Evolutionary conservation across 2,329 filamentous ascomycete genomes (phyloP).

Genomic region (Leptoxyphium fumago): DNA sequence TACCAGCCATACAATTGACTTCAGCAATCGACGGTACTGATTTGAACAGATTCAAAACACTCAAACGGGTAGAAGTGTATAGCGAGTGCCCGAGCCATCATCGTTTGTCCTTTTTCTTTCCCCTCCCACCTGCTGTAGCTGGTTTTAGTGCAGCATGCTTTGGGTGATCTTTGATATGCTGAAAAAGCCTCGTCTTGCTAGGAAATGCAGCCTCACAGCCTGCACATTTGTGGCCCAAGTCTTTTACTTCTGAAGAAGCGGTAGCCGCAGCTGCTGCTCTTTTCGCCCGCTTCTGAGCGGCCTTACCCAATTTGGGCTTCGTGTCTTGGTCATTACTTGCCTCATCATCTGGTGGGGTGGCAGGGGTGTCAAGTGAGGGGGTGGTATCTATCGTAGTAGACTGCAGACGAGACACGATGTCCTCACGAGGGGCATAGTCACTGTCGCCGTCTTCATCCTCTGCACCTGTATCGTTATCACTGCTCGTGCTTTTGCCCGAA

Average conservation of each 20-base stretch:
- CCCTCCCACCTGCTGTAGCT: constrained; percentile 7
- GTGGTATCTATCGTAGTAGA: constrained; percentile 6
- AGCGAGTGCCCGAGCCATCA: no score
- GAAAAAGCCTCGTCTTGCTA: constrained; percentile 57
- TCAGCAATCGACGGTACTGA: no score
- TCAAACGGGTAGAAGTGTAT: no score
- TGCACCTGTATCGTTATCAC: constrained; percentile 4
- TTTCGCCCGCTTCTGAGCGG: constrained; percentile 33
- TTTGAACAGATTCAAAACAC: no score
- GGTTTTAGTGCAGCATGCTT: constrained; percentile 44
- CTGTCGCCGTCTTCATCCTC: constrained; percentile 21
- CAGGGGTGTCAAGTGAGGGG: neutral
- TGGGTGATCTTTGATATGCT: constrained; percentile 48
- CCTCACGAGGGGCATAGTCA: constrained; percentile 29
- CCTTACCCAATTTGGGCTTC: constrained; percentile 30
- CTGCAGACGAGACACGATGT: constrained; percentile 26
- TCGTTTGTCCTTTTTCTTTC: constrained; percentile 17
- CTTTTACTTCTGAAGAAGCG: constrained; percentile 18
- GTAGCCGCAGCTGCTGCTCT: constrained; percentile 32
- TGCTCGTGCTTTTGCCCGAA: neutral
- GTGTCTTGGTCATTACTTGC: constrained; percentile 2
- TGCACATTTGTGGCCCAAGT: constrained; percentile 51
- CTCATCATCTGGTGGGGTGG: constrained; percentile 9
- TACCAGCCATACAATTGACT: no score
- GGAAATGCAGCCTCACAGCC: constrained; percentile 66